Base-by-base conservation (phyloP, 2,329 filamentous ascomycete species). In the Cercospora sp. region DNA sequence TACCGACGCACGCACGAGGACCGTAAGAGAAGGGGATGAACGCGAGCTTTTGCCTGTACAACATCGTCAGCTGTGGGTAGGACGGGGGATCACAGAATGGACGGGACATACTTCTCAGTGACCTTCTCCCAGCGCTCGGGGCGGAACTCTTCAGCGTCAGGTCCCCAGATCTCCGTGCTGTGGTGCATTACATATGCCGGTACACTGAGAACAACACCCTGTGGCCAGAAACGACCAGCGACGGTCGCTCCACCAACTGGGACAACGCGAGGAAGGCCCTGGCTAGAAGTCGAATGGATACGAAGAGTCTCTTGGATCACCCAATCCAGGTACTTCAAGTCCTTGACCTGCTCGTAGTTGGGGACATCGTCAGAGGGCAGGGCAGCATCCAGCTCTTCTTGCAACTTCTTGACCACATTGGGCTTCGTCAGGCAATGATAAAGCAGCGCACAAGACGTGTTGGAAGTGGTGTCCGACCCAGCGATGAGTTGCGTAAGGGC, bases 401-500 rank as follows among this genome's bases (percentile, higher is more conserved):
- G 92, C 7, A 97, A 82, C 77, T 90, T 94, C 59, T 81, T 76
- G 4, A 95, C 79, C 0, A 95, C 91, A 1, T 89, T 84, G 0
- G 91, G 91, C 1, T 91, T 91, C 48, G 85, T 83, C 4, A 89
- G 82, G 31, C 88, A 88, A 83, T 93, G 91, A 82, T 90, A 97
- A 0, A 97, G 84, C 42, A 97, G 85, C 0, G 93, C 93, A 76
- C 93, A 97, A 2, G 90, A 90, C 0, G 93, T 90, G 81, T 93
- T 93, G 62, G 88, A 90, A 0, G 90, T 93, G 0, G 91, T 93
- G 78, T 93, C 91, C 53, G 86, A 89, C 28, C 91, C 91, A 1
- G 91, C 91, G 73, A 93, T 97, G 51, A 97, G 86, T 79, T 97
- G 93, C 0, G 93, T 97, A 28, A 97, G 83, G 0, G 93, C 93